Evolutionary conservation across 768 basidiomycete genomes (phyloP).

Genomic region (Tephrocybe sp.): DNA sequence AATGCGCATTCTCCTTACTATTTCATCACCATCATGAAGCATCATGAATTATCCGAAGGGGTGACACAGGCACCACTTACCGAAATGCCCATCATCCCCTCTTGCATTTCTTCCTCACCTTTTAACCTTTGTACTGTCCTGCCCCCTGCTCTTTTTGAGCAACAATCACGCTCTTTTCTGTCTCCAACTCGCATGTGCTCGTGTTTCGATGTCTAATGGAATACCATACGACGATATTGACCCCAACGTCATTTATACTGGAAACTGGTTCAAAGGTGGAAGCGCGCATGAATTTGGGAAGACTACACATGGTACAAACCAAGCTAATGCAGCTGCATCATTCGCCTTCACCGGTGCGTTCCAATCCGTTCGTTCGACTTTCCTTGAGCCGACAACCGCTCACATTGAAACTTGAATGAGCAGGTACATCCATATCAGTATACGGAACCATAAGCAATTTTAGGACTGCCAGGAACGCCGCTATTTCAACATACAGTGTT

Average conservation of each 20-base stretch:
- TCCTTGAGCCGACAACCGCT: too few species aligned
- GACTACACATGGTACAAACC: conserved; percentile 14
- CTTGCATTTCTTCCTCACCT: too few species aligned
- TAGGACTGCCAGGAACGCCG: background rate
- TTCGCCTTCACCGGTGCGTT: conserved; percentile 21
- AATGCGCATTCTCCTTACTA: too few species aligned
- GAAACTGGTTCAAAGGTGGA: conserved; percentile 9
- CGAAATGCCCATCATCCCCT: too few species aligned
- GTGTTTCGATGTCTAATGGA: background rate
- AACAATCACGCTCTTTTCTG: too few species aligned
- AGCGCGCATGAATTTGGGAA: conserved; percentile 1
- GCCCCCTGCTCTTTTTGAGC: too few species aligned
- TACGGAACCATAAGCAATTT: conserved; percentile 13
- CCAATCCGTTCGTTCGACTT: too few species aligned
- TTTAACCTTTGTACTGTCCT: too few species aligned
- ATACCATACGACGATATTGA: conserved; percentile 8
- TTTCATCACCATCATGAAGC: too few species aligned
- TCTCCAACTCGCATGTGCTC: too few species aligned
- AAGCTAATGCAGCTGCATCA: conserved; percentile 22
- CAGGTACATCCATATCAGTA: conserved; percentile 18
- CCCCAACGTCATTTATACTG: conserved; percentile 1
- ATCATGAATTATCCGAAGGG: too few species aligned
- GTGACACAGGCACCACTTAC: too few species aligned
- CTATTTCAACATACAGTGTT: conserved; percentile 14
- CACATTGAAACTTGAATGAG: background rate